Conservation (phyloP, 2,329 filamentous ascomycete genomes). For the Cordyceps tenuipes region DNA sequence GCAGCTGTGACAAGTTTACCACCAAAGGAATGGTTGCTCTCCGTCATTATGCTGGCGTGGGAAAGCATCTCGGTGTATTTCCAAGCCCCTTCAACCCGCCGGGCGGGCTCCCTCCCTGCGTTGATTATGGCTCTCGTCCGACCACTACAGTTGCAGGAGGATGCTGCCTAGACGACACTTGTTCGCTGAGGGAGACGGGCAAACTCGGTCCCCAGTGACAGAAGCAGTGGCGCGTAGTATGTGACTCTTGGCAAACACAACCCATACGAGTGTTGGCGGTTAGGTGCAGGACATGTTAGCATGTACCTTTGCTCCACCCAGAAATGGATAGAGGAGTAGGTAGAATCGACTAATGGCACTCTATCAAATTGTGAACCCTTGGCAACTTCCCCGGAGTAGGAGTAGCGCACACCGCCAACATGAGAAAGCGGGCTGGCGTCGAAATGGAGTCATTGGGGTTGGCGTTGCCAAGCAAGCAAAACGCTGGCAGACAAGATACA, state of each 20-base stretch:
- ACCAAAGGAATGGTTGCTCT: background rate
- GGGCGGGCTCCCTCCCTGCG: background rate
- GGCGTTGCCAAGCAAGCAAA: background rate
- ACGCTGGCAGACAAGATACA: background rate
- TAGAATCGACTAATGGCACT: background rate
- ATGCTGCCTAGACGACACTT: background rate
- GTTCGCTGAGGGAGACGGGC: background rate
- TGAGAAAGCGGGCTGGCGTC: background rate
- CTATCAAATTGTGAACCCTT: background rate
- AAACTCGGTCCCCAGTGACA: background rate
- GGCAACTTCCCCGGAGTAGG: background rate
- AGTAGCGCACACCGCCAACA: background rate
- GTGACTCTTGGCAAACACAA: background rate
- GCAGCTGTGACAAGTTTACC: background rate
- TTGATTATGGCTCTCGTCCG: background rate
- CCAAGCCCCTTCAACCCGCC: background rate
- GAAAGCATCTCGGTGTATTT: constrained; percentile 4
- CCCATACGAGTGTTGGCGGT: background rate
- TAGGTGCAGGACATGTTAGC: background rate
- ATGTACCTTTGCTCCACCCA: background rate
- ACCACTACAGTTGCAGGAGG: background rate
- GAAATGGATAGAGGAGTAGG: background rate
- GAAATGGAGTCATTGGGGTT: background rate
- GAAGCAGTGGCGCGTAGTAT: constrained; percentile 1
- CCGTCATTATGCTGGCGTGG: constrained; percentile 1